Conservation (phyloP, 108 stramenopile species). For the Skeletonema tropicum region DNA sequence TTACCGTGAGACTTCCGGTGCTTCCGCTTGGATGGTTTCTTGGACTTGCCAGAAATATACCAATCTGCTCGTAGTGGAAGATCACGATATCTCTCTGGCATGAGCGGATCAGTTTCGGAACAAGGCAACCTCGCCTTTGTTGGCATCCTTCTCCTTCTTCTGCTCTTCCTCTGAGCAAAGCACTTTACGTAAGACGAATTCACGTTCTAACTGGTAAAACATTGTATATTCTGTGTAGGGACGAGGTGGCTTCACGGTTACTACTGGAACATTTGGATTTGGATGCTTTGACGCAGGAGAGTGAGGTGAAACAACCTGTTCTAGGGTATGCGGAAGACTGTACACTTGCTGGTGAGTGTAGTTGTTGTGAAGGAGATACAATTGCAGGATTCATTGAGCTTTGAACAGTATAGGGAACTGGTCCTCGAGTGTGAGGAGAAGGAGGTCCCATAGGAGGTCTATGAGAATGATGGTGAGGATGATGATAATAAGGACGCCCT, state of each 20-base stretch:
- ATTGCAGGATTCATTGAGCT: constrained; percentile 2
- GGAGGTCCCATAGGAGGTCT: constrained; percentile 8
- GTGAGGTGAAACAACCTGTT: constrained; percentile 1
- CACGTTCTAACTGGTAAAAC: constrained; percentile 52
- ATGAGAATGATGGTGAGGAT: constrained; percentile 11
- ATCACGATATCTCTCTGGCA: constrained; percentile 43
- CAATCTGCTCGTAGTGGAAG: constrained; percentile 48
- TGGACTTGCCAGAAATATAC: constrained; percentile 46
- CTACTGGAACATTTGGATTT: constrained; percentile 8
- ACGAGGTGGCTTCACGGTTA: constrained; percentile 45
- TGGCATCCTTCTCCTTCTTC: not conserved
- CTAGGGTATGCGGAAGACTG: not conserved
- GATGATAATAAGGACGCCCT: constrained; percentile 14
- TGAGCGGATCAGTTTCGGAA: constrained; percentile 47
- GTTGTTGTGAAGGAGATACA: not conserved
- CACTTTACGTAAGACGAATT: constrained; percentile 39
- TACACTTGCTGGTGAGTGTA: not conserved
- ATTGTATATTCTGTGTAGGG: constrained; percentile 55
- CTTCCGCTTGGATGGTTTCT: constrained; percentile 44
- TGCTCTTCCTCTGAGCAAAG: constrained; percentile 22
- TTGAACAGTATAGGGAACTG: not conserved
- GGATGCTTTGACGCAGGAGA: constrained; percentile 1
- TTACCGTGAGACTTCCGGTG: constrained; percentile 85
- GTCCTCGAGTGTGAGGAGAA: constrained; percentile 7
- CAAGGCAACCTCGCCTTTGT: constrained; percentile 10